Base-by-base conservation (phyloP, 1,284 basidiomycete genomes). In the Apiotrichum laibachii region DNA sequence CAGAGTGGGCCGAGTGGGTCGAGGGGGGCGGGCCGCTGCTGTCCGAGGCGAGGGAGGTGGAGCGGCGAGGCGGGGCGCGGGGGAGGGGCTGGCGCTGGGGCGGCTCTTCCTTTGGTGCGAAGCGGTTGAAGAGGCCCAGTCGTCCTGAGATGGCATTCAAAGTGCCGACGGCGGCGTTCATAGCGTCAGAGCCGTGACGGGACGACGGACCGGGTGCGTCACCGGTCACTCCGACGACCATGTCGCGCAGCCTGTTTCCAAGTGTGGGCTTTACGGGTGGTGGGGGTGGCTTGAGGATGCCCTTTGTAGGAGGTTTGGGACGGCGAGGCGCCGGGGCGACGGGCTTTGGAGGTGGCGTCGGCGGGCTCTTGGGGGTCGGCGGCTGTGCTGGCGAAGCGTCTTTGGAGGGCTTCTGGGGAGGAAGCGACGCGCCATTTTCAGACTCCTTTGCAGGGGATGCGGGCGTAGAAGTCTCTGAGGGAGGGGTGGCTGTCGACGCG, bases 251-350 rank as follows among this genome's bases (percentile, higher is more conserved):
- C 18, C 75, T 64, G 43, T 73, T 74, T 0, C 71, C 67, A 12
- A 79, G 62, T 9, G 76, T 74, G 3, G 76, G 75, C 61, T 76
- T 77, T 16, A 68, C 62, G 21, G 77, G 77, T 1, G 77, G 76
- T 16, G 76, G 77, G 2, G 77, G 74, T 0, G 77, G 76, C 62
- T 77, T 78, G 44, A 79, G 71, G 49, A 79, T 79, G 9, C 76
- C 76, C 58, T 70, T 72, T 22, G 71, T 71, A 1, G 76, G 76
- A 37, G 73, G 75, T 51, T 69, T 72, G 13, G 73, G 73, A 2
- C 73, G 70, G 31, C 73, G 57, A 18, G 42, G 64, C 8, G 68
- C 69, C 12, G 71, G 72, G 12, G 67, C 67, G 5, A 63, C 16
- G 46, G 45, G 49, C 39, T 58, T 53, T 13, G 59, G 16, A 11